phyloP scores from a whole-genome alignment of 192 early-diverging fungal genomes.

The Rhizophlyctis rosea region DNA sequence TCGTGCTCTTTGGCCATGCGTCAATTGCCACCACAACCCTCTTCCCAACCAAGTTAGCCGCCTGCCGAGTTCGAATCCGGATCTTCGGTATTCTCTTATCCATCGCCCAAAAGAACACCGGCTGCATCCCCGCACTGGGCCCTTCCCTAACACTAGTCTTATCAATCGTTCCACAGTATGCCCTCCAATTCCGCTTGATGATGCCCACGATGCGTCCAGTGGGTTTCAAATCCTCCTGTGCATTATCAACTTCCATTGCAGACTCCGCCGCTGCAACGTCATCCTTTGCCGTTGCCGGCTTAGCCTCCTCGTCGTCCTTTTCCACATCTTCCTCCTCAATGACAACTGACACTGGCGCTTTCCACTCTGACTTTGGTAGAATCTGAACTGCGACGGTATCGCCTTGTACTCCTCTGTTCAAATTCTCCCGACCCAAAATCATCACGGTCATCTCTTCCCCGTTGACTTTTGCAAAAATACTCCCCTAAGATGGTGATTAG shows the following conservation, averaged over 20 bases:
- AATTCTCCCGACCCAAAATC: constrained; percentile 74
- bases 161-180: constrained; percentile 90
- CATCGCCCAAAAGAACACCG: constrained; percentile 84
- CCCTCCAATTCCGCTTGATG: constrained; percentile 92
- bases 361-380: constrained; percentile 84
- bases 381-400: constrained; percentile 88
- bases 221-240: constrained; percentile 56
- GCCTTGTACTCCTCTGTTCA: constrained; percentile 92
- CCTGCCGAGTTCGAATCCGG: constrained; percentile 87
- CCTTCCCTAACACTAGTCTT: constrained; percentile 49
- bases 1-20: constrained; percentile 77
- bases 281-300: neutral
- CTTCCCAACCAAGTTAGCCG: constrained; percentile 68
- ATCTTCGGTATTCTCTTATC: constrained; percentile 94
- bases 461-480: constrained; percentile 69
- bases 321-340: constrained; percentile 68
- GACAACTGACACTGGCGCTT: constrained; percentile 65
- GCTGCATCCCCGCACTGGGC: constrained; percentile 55
- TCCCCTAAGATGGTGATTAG: constrained; percentile 48
- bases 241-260: constrained; percentile 25
- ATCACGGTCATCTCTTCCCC: constrained; percentile 72
- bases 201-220: constrained; percentile 88
- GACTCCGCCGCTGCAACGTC: constrained; percentile 9
- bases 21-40: constrained; percentile 94
- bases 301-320: constrained; percentile 60